These are phyloP conservation scores for Rhododendron simsii DNA, from an alignment of 148 eudicot species.

Conservation along the genomic window DNA sequence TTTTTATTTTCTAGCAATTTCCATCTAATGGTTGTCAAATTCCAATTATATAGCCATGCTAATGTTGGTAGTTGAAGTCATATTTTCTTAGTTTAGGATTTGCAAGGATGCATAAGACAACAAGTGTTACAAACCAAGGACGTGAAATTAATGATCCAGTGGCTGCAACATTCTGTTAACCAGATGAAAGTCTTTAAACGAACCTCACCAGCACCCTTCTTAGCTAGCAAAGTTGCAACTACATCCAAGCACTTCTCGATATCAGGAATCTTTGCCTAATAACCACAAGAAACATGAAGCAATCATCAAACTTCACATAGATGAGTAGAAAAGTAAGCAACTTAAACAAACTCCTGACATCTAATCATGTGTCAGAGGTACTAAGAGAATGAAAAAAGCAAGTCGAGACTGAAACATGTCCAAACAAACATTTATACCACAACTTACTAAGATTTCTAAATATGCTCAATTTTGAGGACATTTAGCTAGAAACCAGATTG, in stretches of 20 bases:
- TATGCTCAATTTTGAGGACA: not conserved
- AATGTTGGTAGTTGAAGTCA: not conserved
- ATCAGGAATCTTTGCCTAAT: constrained; percentile 94
- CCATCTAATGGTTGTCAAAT: not conserved
- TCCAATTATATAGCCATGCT: not conserved
- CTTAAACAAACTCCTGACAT: not conserved
- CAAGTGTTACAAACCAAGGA: not conserved
- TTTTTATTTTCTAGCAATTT: not conserved
- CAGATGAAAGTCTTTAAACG: constrained; percentile 50
- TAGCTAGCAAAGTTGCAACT: constrained; percentile 76
- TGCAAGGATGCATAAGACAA: not conserved
- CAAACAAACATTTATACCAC: not conserved
- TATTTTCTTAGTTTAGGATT: not conserved
- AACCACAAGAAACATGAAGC: constrained; percentile 1
- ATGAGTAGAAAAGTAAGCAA: constrained; percentile 2
- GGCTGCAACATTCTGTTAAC: not conserved
- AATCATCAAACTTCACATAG: constrained; percentile 7
- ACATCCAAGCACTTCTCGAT: constrained; percentile 95
- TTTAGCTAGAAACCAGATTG: not conserved
- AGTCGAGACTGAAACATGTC: not conserved
- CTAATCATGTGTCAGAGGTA: not conserved
- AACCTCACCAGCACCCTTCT: constrained; percentile 90
- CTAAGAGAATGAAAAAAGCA: not conserved
- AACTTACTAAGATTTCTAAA: not conserved
- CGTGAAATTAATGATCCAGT: not conserved